phyloP scores from a whole-genome alignment of 2,329 filamentous ascomycete species.

The Didymella pinodella region DNA sequence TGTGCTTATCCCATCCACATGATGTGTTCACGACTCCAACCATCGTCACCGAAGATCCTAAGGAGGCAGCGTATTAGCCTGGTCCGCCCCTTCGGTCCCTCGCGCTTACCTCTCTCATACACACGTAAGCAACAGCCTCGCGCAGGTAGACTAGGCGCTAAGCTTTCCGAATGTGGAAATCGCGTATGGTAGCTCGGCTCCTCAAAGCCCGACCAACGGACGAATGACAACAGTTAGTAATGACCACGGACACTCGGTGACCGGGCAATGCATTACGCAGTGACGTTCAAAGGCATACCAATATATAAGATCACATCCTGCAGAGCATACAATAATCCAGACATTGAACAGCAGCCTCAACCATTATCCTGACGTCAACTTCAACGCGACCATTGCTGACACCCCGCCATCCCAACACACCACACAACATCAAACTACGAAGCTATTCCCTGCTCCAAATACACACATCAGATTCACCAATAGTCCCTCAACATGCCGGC shows the following conservation, averaged over 20 bases:
- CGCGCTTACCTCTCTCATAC: neutral
- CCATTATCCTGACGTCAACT: slow-evolving; percentile 3
- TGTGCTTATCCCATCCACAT: neutral
- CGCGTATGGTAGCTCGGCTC: slow-evolving; percentile 9
- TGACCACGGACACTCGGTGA: neutral
- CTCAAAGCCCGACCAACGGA: slow-evolving; percentile 12
- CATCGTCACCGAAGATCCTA: no score
- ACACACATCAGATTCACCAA: neutral
- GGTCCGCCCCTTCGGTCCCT: neutral
- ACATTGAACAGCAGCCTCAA: neutral
- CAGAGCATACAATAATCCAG: neutral
- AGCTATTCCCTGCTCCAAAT: neutral
- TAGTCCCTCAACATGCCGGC: slow-evolving; percentile 44
- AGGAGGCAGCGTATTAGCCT: no score
- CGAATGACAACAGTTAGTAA: slow-evolving; percentile 5
- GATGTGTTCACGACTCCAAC: no score
- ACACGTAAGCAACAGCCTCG: slow-evolving; percentile 4
- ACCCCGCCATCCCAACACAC: neutral
- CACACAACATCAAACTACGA: neutral
- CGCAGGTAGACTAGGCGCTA: neutral
- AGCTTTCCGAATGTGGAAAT: neutral
- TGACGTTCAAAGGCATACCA: neutral
- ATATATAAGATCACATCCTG: neutral
- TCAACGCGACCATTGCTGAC: slow-evolving; percentile 1
- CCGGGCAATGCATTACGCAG: neutral